These are phyloP conservation scores for Cladosporium sp. DNA, from an alignment of 2,329 filamentous ascomycete species.

Conservation along the genomic window DNA sequence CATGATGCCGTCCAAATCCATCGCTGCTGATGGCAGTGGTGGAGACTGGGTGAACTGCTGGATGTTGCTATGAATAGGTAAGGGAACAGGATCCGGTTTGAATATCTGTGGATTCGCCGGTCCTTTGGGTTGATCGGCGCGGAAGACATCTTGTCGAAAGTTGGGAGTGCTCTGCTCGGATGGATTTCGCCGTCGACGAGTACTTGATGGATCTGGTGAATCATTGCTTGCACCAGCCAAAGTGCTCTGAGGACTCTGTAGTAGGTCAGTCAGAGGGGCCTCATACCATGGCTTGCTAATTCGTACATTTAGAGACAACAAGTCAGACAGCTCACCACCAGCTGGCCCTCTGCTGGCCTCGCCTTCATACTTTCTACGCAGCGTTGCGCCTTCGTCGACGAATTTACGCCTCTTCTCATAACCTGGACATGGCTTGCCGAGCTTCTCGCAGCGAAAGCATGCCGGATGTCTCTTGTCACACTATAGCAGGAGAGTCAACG, in stretches of 20 bases:
- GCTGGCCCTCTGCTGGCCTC: constrained; percentile 1
- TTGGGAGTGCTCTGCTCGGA: constrained; percentile 8
- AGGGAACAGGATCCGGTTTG: constrained; percentile 1
- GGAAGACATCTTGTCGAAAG: constrained; percentile 2
- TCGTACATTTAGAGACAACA: constrained; percentile 12
- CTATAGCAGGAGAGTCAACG: constrained; percentile 13
- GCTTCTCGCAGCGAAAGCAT: constrained; percentile 31
- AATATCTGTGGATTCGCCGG: constrained; percentile 1
- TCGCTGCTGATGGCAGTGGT: constrained; percentile 1
- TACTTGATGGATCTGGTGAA: constrained; percentile 2
- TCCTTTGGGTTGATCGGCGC: background rate
- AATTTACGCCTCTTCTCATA: constrained; percentile 35
- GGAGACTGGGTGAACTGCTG: background rate
- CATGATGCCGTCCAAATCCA: constrained; percentile 11
- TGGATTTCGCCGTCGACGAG: constrained; percentile 2
- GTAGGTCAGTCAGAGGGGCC: background rate
- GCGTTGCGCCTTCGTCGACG: constrained; percentile 29
- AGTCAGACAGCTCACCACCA: constrained; percentile 9
- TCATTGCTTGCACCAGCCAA: constrained; percentile 4
- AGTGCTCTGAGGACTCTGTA: constrained; percentile 9
- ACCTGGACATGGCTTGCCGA: constrained; percentile 31
- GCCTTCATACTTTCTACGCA: constrained; percentile 29
- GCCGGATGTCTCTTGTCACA: constrained; percentile 30
- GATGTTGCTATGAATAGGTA: background rate
- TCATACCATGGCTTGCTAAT: background rate